Conservation (phyloP, 768 basidiomycete genomes). For the Pulveroboletus sp. region DNA sequence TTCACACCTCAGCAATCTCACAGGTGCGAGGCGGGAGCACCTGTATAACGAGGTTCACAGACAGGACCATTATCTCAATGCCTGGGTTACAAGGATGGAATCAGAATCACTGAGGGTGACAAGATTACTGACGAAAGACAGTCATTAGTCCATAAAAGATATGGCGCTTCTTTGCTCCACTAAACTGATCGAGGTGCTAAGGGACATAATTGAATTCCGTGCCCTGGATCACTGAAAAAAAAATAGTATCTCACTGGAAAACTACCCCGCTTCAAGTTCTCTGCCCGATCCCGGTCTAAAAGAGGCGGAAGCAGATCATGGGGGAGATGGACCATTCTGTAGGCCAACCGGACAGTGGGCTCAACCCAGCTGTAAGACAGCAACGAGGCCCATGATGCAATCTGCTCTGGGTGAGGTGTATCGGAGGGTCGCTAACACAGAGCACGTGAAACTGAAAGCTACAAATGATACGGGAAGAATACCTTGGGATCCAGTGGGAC, state of each 20-base stretch:
- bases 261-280: background rate
- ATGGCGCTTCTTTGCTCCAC: conserved; percentile 1
- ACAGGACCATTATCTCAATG: background rate
- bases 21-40: background rate
- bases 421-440: background rate
- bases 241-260: background rate
- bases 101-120: background rate
- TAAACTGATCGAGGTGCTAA: conserved; percentile 1
- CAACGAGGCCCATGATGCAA: background rate
- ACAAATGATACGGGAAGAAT: background rate
- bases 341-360: conserved; percentile 1
- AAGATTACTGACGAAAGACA: background rate
- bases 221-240: background rate
- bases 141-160: conserved; percentile 1
- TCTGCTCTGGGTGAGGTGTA: conserved; percentile 1
- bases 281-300: conserved; percentile 1
- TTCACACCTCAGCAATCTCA: background rate
- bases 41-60: background rate
- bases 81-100: background rate
- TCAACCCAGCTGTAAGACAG: conserved; percentile 1
- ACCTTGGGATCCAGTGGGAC: background rate
- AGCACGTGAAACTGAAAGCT: background rate
- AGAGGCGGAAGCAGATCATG: background rate
- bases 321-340: background rate
- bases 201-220: background rate